Evolutionary conservation across 2,329 filamentous ascomycete genomes (phyloP), one percentile per base, ranked within the genome.

Genomic region (Aplosporella prunicola): DNA sequence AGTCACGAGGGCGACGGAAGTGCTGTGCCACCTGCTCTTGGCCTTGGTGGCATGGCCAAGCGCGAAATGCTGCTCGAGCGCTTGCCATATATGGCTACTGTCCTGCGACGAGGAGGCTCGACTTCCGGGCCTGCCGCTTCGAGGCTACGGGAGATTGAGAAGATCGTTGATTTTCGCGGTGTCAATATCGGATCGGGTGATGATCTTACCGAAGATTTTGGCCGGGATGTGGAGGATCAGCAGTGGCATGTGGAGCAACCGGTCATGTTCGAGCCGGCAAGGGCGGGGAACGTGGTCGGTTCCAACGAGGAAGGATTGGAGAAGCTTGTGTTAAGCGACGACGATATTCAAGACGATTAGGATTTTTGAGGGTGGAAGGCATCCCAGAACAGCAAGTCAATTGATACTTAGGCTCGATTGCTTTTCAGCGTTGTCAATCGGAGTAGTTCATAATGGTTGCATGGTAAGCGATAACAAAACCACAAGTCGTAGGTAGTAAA

Each of bases 31-130:
- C 34, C 46, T 2, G 31, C 51, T 1, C 63, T 79, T 11, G 74
- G 76, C 1, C 68, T 80, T 2, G 78, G 80, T 28, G 78, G 68
- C 44, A 75, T 79, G 3, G 77, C 80, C 4, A 78, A 78, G 23
- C 71, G 71, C 27, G 84, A 89, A 56, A 71, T 91, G 65, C 61
- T 95, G 0, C 72, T 95, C 16, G 85, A 96, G 46, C 78, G 86
- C 7, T 69, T 98, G 1, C 91, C 91, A 0, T 96, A 93, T 57
- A 77, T 91, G 68, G 70, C 79, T 1, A 71, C 75, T 34, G 83
- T 95, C 25, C 43, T 64, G 3, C 51, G 50, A 14, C 50, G 51
- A 16, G 41, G 47, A 43, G 51, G 58, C 48, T 51, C 39, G 51
- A 51, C 39, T 42, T 47, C 45, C 40, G 11, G 34, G 10, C n/a